Evolutionary conservation across 202 grass and related monocot species (phyloP).

Genomic region (Musa balbisiana): DNA sequence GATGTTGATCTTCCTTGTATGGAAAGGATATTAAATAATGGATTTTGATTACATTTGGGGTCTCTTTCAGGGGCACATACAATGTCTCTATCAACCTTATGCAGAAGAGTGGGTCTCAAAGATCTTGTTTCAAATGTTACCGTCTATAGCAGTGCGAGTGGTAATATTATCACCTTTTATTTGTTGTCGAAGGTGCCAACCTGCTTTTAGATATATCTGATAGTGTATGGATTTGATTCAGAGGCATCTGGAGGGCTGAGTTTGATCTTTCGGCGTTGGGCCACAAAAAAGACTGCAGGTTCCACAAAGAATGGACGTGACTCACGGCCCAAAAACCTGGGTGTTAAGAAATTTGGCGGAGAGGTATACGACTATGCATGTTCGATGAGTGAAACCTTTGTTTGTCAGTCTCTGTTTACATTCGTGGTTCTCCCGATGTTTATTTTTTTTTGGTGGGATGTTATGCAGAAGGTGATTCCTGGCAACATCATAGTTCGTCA

Average conservation of each 20-base stretch:
- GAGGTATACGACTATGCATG: conserved; percentile 33
- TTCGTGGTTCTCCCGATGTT: neutral
- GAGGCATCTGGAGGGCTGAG: conserved; percentile 52
- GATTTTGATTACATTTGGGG: neutral
- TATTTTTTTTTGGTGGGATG: neutral
- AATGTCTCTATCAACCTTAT: conserved; percentile 65
- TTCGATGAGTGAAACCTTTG: neutral
- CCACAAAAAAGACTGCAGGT: conserved; percentile 70
- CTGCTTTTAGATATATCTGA: conserved; percentile 1
- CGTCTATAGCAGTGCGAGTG: conserved; percentile 36
- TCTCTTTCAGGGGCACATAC: conserved; percentile 8
- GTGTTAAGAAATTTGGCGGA: conserved; percentile 94
- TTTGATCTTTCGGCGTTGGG: conserved; percentile 72
- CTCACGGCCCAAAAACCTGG: conserved; percentile 75
- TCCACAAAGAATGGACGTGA: conserved; percentile 87
- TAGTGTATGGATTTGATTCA: conserved; percentile 9
- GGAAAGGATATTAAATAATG: neutral
- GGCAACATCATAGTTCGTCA: conserved; percentile 85
- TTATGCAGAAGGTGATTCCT: conserved; percentile 74
- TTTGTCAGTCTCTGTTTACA: neutral
- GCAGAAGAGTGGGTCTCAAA: conserved; percentile 59
- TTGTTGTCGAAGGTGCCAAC: neutral
- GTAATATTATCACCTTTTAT: conserved; percentile 18
- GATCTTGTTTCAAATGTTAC: conserved; percentile 58
- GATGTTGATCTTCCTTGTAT: no score